phyloP scores from a whole-genome alignment of 2,329 filamentous ascomycete species.

The Gnomoniopsis sp. region DNA sequence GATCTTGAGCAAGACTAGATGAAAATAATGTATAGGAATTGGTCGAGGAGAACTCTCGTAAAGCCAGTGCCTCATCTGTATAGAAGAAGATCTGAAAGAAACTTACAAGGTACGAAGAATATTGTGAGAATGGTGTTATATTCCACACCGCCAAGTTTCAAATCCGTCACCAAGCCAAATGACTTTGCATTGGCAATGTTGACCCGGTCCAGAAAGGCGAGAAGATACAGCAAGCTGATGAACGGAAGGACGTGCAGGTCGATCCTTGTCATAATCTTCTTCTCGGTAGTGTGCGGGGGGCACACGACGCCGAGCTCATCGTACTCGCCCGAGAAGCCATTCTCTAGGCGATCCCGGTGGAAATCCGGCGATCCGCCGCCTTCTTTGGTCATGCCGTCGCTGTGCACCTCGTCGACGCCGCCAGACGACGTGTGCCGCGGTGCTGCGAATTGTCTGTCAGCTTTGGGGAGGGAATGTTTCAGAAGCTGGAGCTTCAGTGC shows the following conservation, averaged over 20 bases:
- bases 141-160: conserved; percentile 54
- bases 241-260: conserved; percentile 71
- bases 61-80: too few species aligned
- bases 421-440: neutral
- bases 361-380: conserved; percentile 6
- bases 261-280: conserved; percentile 64
- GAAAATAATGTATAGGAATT: too few species aligned
- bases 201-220: conserved; percentile 70
- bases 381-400: neutral
- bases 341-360: conserved; percentile 1
- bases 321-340: conserved; percentile 22
- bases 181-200: conserved; percentile 77
- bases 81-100: neutral
- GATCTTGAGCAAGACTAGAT: too few species aligned
- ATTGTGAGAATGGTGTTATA: conserved; percentile 77
- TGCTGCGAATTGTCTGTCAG: neutral
- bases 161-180: conserved; percentile 61
- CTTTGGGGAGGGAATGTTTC: neutral
- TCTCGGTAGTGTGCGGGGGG: conserved; percentile 58
- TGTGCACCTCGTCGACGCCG: neutral
- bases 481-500: neutral
- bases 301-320: conserved; percentile 34
- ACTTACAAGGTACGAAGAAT: conserved; percentile 76
- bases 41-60: too few species aligned
- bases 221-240: conserved; percentile 67